Conservation (phyloP, 139 green algal genomes). For the Medakamo hakoo region DNA sequence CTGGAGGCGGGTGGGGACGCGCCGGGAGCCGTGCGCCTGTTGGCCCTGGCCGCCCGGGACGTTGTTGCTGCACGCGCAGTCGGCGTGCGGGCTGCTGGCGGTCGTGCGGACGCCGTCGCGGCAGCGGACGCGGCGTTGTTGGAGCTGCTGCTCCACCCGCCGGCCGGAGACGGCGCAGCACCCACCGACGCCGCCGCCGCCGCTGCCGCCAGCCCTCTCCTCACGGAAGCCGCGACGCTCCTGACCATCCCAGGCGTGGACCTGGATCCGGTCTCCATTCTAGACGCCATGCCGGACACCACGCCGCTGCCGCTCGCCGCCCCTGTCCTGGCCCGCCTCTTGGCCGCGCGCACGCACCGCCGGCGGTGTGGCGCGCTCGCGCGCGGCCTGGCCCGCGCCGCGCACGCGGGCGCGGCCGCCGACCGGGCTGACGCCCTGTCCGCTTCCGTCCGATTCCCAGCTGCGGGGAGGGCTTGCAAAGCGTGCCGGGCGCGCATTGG, state of each 20-base stretch:
- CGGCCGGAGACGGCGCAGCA: neutral
- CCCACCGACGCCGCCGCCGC: no score
- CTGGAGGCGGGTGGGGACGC: neutral
- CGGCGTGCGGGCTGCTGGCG: no score
- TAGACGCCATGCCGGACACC: slow-evolving; percentile 30
- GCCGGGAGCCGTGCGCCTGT: neutral
- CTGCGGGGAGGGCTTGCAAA: neutral
- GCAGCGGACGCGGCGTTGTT: no score
- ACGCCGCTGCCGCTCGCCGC: slow-evolving; percentile 38
- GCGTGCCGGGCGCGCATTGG: neutral
- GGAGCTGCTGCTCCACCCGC: neutral
- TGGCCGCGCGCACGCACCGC: slow-evolving; percentile 31
- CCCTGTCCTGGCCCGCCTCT: slow-evolving; percentile 23
- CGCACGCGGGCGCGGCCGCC: slow-evolving; percentile 1
- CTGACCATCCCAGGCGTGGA: slow-evolving; percentile 10
- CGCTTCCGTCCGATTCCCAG: neutral
- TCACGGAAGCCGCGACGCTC: neutral
- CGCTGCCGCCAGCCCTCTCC: no score
- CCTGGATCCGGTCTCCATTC: slow-evolving; percentile 30
- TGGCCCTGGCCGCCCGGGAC: no score
- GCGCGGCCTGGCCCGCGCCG: slow-evolving; percentile 6
- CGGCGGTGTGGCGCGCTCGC: slow-evolving; percentile 12
- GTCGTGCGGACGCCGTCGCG: no score
- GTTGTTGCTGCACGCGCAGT: no score
- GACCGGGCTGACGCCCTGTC: slow-evolving; percentile 4